Evolutionary conservation across 164 flowering plant species (phyloP).

Genomic region (Aristolochia fimbriata): DNA sequence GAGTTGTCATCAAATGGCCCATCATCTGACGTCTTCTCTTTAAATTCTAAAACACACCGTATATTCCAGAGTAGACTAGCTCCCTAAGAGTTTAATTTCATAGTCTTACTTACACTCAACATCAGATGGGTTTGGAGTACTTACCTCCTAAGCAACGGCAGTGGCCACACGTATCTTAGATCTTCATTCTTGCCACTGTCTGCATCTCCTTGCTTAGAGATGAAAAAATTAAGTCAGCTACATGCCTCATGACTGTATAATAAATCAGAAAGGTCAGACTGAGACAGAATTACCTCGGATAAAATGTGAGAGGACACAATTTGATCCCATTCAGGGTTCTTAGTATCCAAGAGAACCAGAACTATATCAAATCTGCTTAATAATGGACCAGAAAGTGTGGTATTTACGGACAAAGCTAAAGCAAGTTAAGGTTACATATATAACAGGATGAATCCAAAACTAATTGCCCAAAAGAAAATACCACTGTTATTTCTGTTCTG

Average conservation of each 20-base stretch:
- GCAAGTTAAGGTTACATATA: slow-evolving; percentile 22
- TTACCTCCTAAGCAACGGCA: slow-evolving; percentile 76
- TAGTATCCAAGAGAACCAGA: slow-evolving; percentile 87
- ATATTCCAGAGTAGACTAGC: not conserved
- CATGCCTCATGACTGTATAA: not conserved
- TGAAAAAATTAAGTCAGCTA: slow-evolving; percentile 5
- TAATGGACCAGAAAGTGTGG: slow-evolving; percentile 91
- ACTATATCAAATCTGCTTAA: slow-evolving; percentile 98
- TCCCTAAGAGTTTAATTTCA: not conserved
- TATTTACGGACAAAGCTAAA: slow-evolving; percentile 88
- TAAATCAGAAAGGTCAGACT: not conserved
- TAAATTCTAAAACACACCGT: not conserved
- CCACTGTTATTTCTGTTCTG: not conserved
- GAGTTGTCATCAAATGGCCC: no score
- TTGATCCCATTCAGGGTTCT: slow-evolving; percentile 93
- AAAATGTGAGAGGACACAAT: slow-evolving; percentile 97
- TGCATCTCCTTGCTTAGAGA: slow-evolving; percentile 32
- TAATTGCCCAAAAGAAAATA: not conserved
- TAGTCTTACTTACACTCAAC: not conserved
- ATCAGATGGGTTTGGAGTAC: not conserved
- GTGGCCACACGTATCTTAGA: slow-evolving; percentile 49
- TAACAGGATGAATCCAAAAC: slow-evolving; percentile 1
- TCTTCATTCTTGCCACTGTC: slow-evolving; percentile 28
- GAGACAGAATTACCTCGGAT: slow-evolving; percentile 40
- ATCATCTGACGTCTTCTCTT: not conserved